phyloP scores from a whole-genome alignment of 2,329 filamentous ascomycete species.

The Graphilbum fragrans region DNA sequence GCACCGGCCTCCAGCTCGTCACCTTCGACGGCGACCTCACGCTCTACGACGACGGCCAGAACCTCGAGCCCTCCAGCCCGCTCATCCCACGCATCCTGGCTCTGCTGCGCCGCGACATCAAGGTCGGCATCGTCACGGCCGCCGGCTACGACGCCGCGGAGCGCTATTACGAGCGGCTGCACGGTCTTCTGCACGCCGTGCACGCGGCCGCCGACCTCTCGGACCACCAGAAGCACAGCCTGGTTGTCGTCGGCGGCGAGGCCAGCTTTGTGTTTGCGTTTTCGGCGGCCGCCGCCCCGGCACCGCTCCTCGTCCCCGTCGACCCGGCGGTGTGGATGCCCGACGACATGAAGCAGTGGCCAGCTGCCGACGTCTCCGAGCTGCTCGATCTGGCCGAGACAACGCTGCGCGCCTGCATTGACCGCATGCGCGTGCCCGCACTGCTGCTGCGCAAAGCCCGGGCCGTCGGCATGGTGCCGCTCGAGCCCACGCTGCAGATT shows the following conservation, averaged over 20 bases:
- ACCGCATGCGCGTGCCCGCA: constrained; percentile 68
- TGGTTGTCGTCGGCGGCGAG: constrained; percentile 91
- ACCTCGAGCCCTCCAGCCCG: constrained; percentile 61
- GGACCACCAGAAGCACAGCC: constrained; percentile 56
- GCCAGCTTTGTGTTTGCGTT: constrained; percentile 91
- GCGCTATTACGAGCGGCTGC: constrained; percentile 75
- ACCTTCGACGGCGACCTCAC: constrained; percentile 98
- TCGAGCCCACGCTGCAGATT: constrained; percentile 37
- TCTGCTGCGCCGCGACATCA: constrained; percentile 66
- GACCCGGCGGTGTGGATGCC: constrained; percentile 59
- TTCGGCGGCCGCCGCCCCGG: constrained; percentile 48
- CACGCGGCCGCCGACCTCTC: constrained; percentile 38
- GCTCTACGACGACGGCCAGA: constrained; percentile 81
- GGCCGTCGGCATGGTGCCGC: constrained; percentile 64
- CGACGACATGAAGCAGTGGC: constrained; percentile 67
- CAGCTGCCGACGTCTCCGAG: constrained; percentile 60
- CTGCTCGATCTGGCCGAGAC: constrained; percentile 85
- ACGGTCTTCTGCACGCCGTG: constrained; percentile 76
- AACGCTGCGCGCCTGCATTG: constrained; percentile 70
- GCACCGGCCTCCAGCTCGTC: constrained; percentile 59
- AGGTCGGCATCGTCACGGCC: constrained; percentile 90
- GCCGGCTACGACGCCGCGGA: constrained; percentile 85
- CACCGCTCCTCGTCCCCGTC: constrained; percentile 57
- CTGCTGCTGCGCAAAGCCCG: constrained; percentile 77
- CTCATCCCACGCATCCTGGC: constrained; percentile 55